phyloP scores from a whole-genome alignment of 768 basidiomycete species.

The Mycena alexandri region DNA sequence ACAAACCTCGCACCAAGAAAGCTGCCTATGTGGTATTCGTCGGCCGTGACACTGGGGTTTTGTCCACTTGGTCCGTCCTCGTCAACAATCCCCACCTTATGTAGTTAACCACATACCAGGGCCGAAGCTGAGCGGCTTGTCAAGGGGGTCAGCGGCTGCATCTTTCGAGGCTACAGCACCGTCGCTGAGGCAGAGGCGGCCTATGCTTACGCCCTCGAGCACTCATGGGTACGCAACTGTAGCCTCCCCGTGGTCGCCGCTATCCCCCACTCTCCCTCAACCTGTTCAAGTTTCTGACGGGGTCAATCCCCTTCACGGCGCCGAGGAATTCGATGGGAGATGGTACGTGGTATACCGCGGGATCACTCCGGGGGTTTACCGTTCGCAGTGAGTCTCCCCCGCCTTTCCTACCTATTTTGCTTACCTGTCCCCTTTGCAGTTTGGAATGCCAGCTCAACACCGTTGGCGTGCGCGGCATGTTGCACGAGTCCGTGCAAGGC shows the following conservation, averaged over 20 bases:
- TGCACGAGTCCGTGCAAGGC: conserved; percentile 5
- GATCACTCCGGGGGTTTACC: neutral
- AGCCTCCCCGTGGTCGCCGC: neutral
- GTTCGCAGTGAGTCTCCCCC: neutral
- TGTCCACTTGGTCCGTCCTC: neutral
- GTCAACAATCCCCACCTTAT: too few species aligned
- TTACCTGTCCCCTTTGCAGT: too few species aligned
- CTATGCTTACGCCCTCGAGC: neutral
- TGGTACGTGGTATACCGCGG: conserved; percentile 16
- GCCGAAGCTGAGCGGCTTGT: neutral
- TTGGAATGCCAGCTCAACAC: conserved; percentile 19
- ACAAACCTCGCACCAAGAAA: neutral
- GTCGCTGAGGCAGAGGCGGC: neutral
- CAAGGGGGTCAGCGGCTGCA: neutral
- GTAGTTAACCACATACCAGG: too few species aligned
- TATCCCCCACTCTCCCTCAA: neutral
- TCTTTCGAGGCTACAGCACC: neutral
- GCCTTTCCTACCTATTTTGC: too few species aligned
- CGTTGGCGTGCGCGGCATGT: neutral
- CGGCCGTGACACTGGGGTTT: neutral
- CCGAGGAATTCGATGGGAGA: neutral
- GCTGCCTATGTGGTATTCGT: conserved; percentile 11
- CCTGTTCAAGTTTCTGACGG: neutral
- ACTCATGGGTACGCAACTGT: neutral
- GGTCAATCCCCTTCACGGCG: neutral